Percentiles rank a stretch among this genome's conserved stretches.
Conservation (phyloP, 805 yeast species). For the Saccharomycopsis capsularis region DNA sequence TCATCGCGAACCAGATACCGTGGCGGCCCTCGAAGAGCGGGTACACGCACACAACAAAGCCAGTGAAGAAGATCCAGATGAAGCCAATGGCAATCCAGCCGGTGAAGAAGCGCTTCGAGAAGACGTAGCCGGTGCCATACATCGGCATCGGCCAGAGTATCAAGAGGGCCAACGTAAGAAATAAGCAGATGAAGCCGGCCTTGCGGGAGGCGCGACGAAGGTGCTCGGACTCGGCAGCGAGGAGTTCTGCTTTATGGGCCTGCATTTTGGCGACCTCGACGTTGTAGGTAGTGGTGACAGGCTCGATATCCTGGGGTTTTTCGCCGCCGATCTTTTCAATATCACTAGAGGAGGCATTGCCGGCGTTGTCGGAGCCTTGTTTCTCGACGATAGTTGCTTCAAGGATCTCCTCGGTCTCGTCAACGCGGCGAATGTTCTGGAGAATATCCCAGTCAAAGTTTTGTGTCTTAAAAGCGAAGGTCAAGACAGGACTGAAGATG, state of each 20-base stretch:
- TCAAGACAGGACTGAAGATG: conserved; percentile 58
- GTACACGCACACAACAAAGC: conserved; percentile 53
- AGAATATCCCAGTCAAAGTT: conserved; percentile 67
- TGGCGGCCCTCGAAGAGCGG: conserved; percentile 73
- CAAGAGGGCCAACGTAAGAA: conserved; percentile 55
- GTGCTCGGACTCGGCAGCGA: conserved; percentile 43
- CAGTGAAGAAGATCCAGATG: conserved; percentile 71
- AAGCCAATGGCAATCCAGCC: conserved; percentile 85
- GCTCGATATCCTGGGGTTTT: not conserved
- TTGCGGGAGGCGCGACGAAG: conserved; percentile 52
- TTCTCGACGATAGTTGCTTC: conserved; percentile 34
- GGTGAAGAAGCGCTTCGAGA: conserved; percentile 69
- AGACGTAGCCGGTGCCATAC: conserved; percentile 75
- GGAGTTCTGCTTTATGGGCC: conserved; percentile 24
- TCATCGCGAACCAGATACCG: conserved; percentile 53
- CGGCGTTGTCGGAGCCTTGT: too few species aligned
- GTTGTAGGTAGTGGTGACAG: conserved; percentile 15
- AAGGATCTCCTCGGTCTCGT: conserved; percentile 59
- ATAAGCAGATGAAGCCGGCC: conserved; percentile 54
- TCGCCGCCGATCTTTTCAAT: conserved; percentile 8
- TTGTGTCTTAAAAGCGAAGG: conserved; percentile 58
- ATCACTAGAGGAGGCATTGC: not conserved
- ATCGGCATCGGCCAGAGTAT: conserved; percentile 92
- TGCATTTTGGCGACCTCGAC: conserved; percentile 15
- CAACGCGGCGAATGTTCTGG: conserved; percentile 56